Evolutionary conservation across 2,329 filamentous ascomycete species (phyloP), one percentile per base, ranked within the genome.

Genomic region (Zymoseptoria pseudotritici): DNA sequence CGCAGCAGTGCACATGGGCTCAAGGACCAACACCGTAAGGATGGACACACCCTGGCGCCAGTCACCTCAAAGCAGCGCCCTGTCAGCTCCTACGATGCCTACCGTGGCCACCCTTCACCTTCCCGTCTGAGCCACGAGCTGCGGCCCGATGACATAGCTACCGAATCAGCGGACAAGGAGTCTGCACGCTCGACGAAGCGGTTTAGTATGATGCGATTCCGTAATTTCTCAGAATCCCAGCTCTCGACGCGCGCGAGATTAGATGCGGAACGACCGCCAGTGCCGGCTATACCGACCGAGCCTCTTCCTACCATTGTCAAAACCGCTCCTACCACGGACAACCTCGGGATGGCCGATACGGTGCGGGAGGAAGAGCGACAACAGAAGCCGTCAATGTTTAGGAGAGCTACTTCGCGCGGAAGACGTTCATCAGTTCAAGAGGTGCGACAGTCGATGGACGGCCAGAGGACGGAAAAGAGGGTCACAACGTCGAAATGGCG

Each of bases 181-280:
- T 42, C 52, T 54, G 54, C 58, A 13, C 56, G 58, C 13, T 57
- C 62, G 49, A 75, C 75, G 61, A 76, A 82, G 66, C 78, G 83
- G 59, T 86, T 87, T 73, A 86, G 81, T 69, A 74, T 96, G 74
- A 79, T 96, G 76, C 87, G 88, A 71, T 91, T 67, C 94, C 89
- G 91, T 70, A 92, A 96, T 82, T 92, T 91, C 63, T 97, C 92
- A 8, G 93, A 97, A 76, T 89, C 91, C 55, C 91, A 97, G 74
- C 78, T 97, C 62, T 91, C 90, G 10, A 79, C 86, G 29, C 84
- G 85, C 72, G 87, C 88, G 56, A 91, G 56, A 19, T 26, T 57
- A 42, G 75, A 79, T 80, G 69, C 86, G 80, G 67, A 79, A 83
- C 70, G 70, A 42, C 77, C 77, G 62, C 76, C 77, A 8, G 70